Conservation (phyloP, 2,329 filamentous ascomycete genomes). For the Fusarium neocosmosporiellum region DNA sequence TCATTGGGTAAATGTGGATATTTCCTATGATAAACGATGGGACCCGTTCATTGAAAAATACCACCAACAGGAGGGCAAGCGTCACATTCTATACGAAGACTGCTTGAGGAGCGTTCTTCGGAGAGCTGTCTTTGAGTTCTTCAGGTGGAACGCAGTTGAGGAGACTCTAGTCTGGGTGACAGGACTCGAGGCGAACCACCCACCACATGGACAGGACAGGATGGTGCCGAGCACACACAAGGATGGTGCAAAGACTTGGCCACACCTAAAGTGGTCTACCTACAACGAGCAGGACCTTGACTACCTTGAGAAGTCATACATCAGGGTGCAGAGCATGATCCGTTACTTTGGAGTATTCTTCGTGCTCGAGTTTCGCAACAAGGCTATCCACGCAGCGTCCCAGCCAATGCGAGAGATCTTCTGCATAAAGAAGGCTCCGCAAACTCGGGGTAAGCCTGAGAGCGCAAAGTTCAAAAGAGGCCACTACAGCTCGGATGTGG, state of each 20-base stretch:
- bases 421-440: neutral
- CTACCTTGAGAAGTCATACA: neutral
- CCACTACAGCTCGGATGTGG: conserved; percentile 1
- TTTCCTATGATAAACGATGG: neutral
- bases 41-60: conserved; percentile 14
- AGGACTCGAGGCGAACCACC: neutral
- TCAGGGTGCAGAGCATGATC: conserved; percentile 5
- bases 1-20: conserved; percentile 34
- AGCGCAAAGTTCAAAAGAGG: neutral
- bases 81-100: conserved; percentile 27
- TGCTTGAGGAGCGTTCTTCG: conserved; percentile 29
- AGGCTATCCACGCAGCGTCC: conserved; percentile 36
- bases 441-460: neutral
- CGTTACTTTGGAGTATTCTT: conserved; percentile 33
- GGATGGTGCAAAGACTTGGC: neutral
- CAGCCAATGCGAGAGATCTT: conserved; percentile 28
- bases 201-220: neutral
- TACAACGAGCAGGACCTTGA: no score
- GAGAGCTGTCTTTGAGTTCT: conserved; percentile 36
- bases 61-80: neutral
- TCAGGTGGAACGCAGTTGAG: conserved; percentile 24
- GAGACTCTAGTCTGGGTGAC: neutral
- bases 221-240: neutral
- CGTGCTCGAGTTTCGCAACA: conserved; percentile 37
- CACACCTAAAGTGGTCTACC: neutral